Percentiles rank a stretch among this genome's conserved stretches.
phyloP scores from a whole-genome alignment of 139 green algal species.

The Tetradesmus obliquus region DNA sequence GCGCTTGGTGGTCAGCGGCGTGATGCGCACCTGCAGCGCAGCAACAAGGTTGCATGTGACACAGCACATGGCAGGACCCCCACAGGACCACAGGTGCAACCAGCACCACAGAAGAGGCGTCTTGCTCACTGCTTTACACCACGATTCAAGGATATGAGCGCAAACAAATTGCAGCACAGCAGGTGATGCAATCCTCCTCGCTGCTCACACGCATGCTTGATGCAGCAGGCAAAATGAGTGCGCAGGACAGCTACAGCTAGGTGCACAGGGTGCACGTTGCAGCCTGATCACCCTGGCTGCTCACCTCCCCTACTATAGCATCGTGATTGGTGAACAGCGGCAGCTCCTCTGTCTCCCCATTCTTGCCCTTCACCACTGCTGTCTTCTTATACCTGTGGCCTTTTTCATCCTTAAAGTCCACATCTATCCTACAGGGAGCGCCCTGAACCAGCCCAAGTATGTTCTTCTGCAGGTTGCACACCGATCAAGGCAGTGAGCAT shows the following conservation, averaged over 20 bases:
- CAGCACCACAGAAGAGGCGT: too few relatives aligned
- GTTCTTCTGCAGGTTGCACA: conserved; percentile 59
- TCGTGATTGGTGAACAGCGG: conserved; percentile 85
- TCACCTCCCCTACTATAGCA: conserved; percentile 80
- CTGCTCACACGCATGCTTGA: neutral
- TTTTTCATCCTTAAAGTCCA: conserved; percentile 65
- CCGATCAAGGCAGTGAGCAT: neutral
- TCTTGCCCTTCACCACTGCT: conserved; percentile 61
- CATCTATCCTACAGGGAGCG: conserved; percentile 58
- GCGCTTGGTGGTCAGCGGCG: conserved; percentile 81
- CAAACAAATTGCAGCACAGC: neutral
- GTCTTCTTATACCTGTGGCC: conserved; percentile 64
- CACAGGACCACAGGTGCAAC: too few relatives aligned
- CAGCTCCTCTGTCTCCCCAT: conserved; percentile 70
- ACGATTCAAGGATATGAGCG: too few relatives aligned
- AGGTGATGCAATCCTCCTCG: neutral
- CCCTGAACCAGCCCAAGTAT: conserved; percentile 68
- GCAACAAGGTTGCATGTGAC: neutral
- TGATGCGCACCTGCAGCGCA: conserved; percentile 59
- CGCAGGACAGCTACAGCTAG: neutral
- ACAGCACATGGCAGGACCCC: neutral
- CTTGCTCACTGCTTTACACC: too few relatives aligned
- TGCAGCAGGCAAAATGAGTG: neutral
- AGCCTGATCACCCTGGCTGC: neutral
- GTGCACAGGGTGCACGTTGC: neutral